Conservation (phyloP, 139 green algal species). For the Ettlia oleoabundans region DNA sequence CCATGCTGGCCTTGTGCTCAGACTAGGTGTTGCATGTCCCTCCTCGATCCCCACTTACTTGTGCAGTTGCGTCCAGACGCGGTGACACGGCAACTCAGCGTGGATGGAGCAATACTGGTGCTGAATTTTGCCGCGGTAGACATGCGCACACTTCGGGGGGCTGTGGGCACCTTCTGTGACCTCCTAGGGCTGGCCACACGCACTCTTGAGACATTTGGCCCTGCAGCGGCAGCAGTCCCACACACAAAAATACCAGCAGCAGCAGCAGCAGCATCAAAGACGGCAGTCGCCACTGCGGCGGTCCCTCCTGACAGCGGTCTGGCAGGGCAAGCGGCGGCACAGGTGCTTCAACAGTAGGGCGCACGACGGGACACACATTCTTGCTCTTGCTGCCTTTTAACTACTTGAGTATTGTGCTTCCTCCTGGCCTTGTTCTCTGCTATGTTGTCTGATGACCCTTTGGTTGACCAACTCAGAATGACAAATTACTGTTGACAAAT, state of each 20-base stretch:
- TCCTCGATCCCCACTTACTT: not conserved
- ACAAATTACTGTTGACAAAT: no score
- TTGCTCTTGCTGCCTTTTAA: not conserved
- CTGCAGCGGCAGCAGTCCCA: not conserved
- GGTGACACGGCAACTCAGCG: constrained; percentile 33
- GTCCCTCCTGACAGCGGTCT: not conserved
- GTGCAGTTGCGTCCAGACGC: constrained; percentile 50
- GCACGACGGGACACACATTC: not conserved
- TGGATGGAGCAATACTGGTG: constrained; percentile 23
- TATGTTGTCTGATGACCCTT: not conserved
- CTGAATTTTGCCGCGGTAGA: constrained; percentile 48
- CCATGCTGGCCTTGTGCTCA: not conserved
- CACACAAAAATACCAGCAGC: not conserved
- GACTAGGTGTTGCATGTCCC: not conserved
- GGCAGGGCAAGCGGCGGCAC: not conserved
- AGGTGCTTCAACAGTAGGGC: not conserved
- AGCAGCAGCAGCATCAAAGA: not conserved
- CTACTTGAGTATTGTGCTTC: no score
- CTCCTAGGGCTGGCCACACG: constrained; percentile 40
- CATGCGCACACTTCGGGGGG: constrained; percentile 43
- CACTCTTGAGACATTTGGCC: constrained; percentile 51
- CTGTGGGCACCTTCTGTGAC: constrained; percentile 57
- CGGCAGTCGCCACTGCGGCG: not conserved
- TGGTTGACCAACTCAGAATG: no score
- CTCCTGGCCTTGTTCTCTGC: not conserved